A percentile compares a stretch with the other conserved stretches of the same genome.
phyloP scores from a whole-genome alignment of 2,329 filamentous ascomycete species.

The Mycogone perniciosa region DNA sequence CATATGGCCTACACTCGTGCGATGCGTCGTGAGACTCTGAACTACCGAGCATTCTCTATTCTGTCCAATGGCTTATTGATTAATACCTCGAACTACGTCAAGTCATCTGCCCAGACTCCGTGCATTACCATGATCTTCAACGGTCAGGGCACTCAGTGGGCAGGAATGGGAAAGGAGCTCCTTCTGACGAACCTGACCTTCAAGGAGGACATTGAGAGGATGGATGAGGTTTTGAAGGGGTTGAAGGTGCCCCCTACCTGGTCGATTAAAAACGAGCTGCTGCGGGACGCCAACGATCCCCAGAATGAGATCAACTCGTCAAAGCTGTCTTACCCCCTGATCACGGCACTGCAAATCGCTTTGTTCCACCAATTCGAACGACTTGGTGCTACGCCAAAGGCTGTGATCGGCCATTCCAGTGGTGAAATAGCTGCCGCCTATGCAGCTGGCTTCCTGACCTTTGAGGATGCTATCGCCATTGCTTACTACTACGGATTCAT shows the following conservation, averaged over 20 bases:
- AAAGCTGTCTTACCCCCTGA: conserved; percentile 43
- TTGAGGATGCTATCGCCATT: conserved; percentile 13
- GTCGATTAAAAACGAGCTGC: conserved; percentile 15
- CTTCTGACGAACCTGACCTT: conserved; percentile 19
- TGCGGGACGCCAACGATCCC: conserved; percentile 7
- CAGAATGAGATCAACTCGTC: conserved; percentile 23
- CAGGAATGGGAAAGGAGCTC: conserved; percentile 32
- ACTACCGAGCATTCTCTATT: conserved; percentile 11
- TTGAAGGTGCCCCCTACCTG: conserved; percentile 22
- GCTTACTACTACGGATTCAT: conserved; percentile 18
- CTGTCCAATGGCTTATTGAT: conserved; percentile 5
- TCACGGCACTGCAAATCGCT: conserved; percentile 48
- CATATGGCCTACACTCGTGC: conserved; percentile 8
- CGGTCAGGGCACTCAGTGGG: conserved; percentile 41
- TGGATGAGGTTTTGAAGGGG: conserved; percentile 10
- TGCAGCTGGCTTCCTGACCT: conserved; percentile 14
- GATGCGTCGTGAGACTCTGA: conserved; percentile 1
- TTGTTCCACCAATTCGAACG: conserved; percentile 31
- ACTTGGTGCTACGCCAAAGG: conserved; percentile 17
- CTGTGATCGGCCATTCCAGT: conserved; percentile 19
- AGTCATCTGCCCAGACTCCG: background rate
- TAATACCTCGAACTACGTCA: conserved; percentile 1
- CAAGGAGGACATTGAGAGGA: conserved; percentile 14
- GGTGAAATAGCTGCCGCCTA: conserved; percentile 23
- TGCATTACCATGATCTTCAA: conserved; percentile 31